Evolutionary conservation across 768 basidiomycete species (phyloP), one percentile per base, ranked within the genome.

Genomic region (Albatrellus ellisii): DNA sequence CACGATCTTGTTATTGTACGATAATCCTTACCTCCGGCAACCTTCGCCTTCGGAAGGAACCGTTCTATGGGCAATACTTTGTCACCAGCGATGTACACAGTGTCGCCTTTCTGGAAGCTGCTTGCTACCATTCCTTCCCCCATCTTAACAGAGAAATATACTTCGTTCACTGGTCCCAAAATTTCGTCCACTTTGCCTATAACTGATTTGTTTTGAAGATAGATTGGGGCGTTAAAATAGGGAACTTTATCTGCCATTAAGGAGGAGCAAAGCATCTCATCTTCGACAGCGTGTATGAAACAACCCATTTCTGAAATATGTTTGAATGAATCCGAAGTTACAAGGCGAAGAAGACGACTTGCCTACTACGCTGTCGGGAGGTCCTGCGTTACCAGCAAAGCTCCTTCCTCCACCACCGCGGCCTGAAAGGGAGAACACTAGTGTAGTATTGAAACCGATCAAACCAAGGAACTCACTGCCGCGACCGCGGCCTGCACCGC

Each of bases 121-220:
- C 66, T 81, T 6, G 95, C 92, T 36, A 92, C 77, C 81, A 98
- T 90, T 25, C 95, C 95, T 44, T 86, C 81, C 15, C 80, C 76
- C 84, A 97, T 95, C 68, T 98, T 99, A 50, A 99, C 73, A 2
- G 91, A 92, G 57, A 99, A 98, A 63, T 78, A 98, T 45, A 98
- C 91, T 59, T 98, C 90, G 58, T 95, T 99, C 60, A 99, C 92
- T 12, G 95, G 94, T 2, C 95, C 95, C n/a, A 99, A 74, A 52
- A 99, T 98, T 62, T 99, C 95, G 62, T 99, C 95, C 31, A 99
- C 84, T 65, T 95, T 97, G 47, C 95, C 94, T 47, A 98, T 89
- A 50, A 77, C 70, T 8, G 89, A 86, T 64, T 95, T 98, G 62
- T 97, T 95, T 68, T 88, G 80, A 40, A 98, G 74, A 61, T 94